Base-by-base conservation (phyloP, 2,329 filamentous ascomycete genomes). In the Neonectria coccinea region DNA sequence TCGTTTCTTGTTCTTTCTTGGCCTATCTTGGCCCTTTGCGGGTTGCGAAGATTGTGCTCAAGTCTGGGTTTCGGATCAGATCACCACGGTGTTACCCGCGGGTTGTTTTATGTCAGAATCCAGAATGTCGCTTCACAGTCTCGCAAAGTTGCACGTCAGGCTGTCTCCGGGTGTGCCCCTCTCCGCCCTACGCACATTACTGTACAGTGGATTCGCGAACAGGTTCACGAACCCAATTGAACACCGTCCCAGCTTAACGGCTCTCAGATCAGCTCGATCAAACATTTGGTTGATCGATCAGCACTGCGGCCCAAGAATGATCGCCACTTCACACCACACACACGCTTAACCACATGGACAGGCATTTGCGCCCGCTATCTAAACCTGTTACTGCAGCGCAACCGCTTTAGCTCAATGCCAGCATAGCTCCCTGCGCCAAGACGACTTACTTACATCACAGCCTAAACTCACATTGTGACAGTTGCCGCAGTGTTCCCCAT, bases 351-450 rank as follows among this genome's bases (percentile, higher is more conserved):
- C 25, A n/a, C 27, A 11, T 31, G 27, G 8, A 29, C 47, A 39
- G 16, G 3, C 14, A n/a, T n/a, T 31, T 50, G 47, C 47, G 47
- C 47, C 47, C 47, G 47, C 47, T 50, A 12, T 12, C 47, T 16
- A 39, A 50, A 14, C 47, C 20, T 22, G 25, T 12, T 31, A 27
- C 47, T n/a, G 14, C 14, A n/a, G 29, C 29, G 29, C 29, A 29
- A 29, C 8, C 18, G 48, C 25, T 50, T 22, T 51, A 33, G 48
- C 48, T 33, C 48, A n/a, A 22, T 33, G 48, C 29, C 48, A 33
- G 10, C 47, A 50, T 31, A 51, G 48, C 48, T 36, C n/a, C 48
- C 29, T 14, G 5, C 18, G 48, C 48, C 29, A 22, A 51, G n/a
- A 18, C 18, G n/a, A 11, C n/a, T 33, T 33, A 11, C n/a, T 42